Evolutionary conservation across 2,329 filamentous ascomycete species (phyloP), one percentile per base, ranked within the genome.

Genomic region (Claviceps sp.): DNA sequence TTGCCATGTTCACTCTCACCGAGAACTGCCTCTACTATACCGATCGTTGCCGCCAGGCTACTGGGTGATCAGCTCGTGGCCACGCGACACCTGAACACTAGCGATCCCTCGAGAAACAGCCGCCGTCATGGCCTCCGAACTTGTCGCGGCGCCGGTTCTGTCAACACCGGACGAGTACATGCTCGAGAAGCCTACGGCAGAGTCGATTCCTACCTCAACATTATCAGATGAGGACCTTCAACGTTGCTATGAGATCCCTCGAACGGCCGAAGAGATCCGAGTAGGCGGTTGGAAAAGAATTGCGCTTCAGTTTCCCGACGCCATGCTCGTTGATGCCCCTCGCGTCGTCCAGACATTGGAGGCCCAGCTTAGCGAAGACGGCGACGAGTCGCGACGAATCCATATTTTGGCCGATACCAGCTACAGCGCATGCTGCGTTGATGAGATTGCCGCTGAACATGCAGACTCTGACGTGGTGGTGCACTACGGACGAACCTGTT

Each of bases 361-460:
- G 0, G 54, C 55, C 7, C 63, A 67, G 49, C 57, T 70, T 2
- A 24, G 59, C 37, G 54, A 52, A 1, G 43, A 38, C 43, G 49
- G 13, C 37, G 43, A 38, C 26, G 16, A 13, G 42, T 24, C 50
- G 43, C 58, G 52, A 52, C 64, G 75, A 55, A 74, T 97, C 50
- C 95, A 87, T 60, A 90, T 98, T 54, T 73, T 98, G 18, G 93
- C 85, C 36, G 93, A 98, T 67, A 97, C 93, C 2, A 96, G 91
- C 2, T 98, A 97, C 68, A 94, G 93, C 54, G 85, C 91, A 0
- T 98, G 93, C 70, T 98, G 93, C 62, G 90, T 97, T 18, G 93
- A 98, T 62, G 93, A 98, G 70, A 84, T 97, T 42, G 93, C 93
- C 0, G 93, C 93, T 2, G 90, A 98, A 66, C 93, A 98, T 65